A percentile compares a stretch with the other conserved stretches of the same genome.
phyloP scores from a whole-genome alignment of 345 rosid species.

The Alliaria petiolata region DNA sequence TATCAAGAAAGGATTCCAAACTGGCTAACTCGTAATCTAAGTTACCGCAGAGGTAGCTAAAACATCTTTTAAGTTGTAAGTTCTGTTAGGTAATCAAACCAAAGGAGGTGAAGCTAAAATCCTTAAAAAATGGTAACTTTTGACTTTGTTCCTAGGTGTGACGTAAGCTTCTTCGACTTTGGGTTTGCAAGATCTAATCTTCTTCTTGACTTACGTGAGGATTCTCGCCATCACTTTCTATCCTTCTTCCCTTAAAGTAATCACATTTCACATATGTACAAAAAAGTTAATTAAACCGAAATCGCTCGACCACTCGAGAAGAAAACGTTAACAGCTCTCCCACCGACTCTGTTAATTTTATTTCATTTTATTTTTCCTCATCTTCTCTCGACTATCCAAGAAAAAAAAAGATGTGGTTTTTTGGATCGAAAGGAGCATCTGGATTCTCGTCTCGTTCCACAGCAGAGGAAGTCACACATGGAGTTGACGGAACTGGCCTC shows the following conservation, averaged over 20 bases:
- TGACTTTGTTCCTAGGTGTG: background rate
- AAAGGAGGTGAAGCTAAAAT: too few species aligned
- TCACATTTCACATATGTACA: slow-evolving; percentile 3
- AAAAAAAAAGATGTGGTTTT: slow-evolving; percentile 26
- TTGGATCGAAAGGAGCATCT: slow-evolving; percentile 31
- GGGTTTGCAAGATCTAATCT: background rate
- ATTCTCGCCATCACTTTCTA: background rate
- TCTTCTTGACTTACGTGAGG: slow-evolving; percentile 2
- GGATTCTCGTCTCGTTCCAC: slow-evolving; percentile 55
- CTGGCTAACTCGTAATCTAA: too few species aligned
- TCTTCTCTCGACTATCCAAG: background rate
- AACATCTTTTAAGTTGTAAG: too few species aligned
- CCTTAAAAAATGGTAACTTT: background rate
- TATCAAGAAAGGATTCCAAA: too few species aligned
- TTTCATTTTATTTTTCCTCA: background rate
- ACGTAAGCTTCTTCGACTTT: background rate
- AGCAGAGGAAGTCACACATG: slow-evolving; percentile 64
- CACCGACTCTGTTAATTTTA: background rate
- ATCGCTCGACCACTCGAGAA: slow-evolving; percentile 11
- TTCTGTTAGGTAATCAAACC: too few species aligned
- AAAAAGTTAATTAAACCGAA: background rate
- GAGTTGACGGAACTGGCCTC: slow-evolving; percentile 64
- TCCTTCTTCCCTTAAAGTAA: background rate
- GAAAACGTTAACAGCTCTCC: background rate
- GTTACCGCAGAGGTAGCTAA: too few species aligned